Evolutionary conservation across 2,329 filamentous ascomycete species (phyloP).

Genomic region (Corniculantispora saksenae): DNA sequence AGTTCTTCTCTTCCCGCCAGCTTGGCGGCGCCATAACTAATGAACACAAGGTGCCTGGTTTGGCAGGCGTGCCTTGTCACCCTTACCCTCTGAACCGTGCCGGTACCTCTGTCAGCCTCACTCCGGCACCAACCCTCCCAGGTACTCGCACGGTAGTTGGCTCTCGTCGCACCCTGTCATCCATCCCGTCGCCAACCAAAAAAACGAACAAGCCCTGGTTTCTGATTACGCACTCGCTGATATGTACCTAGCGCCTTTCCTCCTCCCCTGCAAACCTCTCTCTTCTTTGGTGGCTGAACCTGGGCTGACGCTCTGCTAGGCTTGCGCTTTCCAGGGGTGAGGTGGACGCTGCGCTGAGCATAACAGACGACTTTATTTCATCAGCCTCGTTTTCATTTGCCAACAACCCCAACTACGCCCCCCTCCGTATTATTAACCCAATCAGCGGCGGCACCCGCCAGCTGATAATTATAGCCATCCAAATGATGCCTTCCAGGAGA

Average conservation of each 20-base stretch:
- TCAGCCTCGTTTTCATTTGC: slow-evolving; percentile 1
- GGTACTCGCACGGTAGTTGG: not conserved
- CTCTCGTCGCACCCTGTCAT: not conserved
- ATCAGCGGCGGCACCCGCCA: not conserved
- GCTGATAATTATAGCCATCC: not conserved
- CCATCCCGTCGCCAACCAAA: not conserved
- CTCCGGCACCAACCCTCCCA: not conserved
- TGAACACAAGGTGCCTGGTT: too few relatives aligned
- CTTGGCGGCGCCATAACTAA: too few relatives aligned
- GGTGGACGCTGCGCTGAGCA: not conserved
- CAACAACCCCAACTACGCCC: not conserved
- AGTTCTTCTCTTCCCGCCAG: too few relatives aligned
- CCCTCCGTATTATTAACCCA: not conserved
- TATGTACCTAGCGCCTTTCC: too few relatives aligned
- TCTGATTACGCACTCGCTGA: not conserved
- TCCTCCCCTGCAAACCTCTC: too few relatives aligned
- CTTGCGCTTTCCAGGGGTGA: not conserved
- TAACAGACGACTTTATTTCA: not conserved
- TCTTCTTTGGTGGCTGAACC: not conserved
- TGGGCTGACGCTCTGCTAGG: not conserved
- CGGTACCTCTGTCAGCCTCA: not conserved
- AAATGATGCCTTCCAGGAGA: not conserved
- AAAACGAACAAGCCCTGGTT: not conserved
- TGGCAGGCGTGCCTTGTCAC: too few relatives aligned
- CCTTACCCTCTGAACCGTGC: too few relatives aligned